Conservation (phyloP, 1,284 basidiomycete genomes). For the Sporisorium sorghi region DNA sequence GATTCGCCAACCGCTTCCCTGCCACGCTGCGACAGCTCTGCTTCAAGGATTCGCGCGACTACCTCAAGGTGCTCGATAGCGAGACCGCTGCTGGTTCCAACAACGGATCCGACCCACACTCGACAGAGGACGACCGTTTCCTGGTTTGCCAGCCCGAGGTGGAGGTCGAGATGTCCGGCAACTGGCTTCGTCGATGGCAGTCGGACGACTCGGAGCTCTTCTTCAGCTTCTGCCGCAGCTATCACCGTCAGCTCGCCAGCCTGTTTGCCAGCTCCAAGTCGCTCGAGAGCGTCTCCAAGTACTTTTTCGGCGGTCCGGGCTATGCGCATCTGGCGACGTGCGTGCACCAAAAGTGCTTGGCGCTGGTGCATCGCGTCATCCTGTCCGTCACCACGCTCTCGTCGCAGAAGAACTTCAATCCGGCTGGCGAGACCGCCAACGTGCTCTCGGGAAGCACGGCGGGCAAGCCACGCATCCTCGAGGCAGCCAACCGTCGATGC, state of each 20-base stretch:
- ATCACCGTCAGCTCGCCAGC: constrained; percentile 62
- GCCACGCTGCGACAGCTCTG: constrained; percentile 55
- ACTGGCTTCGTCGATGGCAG: constrained; percentile 67
- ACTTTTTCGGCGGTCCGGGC: constrained; percentile 64
- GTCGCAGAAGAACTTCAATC: constrained; percentile 67
- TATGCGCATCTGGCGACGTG: constrained; percentile 65
- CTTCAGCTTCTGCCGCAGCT: constrained; percentile 66
- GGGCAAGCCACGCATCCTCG: constrained; percentile 66
- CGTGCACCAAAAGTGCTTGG: constrained; percentile 65
- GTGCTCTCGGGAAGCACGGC: constrained; percentile 64
- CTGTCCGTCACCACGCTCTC: constrained; percentile 65
- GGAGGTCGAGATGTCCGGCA: constrained; percentile 66
- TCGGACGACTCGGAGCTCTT: constrained; percentile 68
- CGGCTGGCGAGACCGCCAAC: constrained; percentile 64
- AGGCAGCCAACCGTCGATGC: constrained; percentile 64
- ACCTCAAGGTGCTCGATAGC: constrained; percentile 62
- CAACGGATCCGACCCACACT: constrained; percentile 13
- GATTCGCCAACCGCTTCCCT: constrained; percentile 54
- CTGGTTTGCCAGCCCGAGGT: constrained; percentile 62
- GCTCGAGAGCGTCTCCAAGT: constrained; percentile 45
- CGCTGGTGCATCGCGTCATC: constrained; percentile 63
- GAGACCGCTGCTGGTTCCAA: constrained; percentile 24
- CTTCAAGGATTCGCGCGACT: constrained; percentile 60
- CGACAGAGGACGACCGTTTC: constrained; percentile 56
- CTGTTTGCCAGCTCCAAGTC: constrained; percentile 50